A percentile compares a stretch with the other conserved stretches of the same genome.
These are phyloP conservation scores for Septoria petroselini DNA, from an alignment of 2,329 filamentous ascomycete genomes.

Conservation along the genomic window DNA sequence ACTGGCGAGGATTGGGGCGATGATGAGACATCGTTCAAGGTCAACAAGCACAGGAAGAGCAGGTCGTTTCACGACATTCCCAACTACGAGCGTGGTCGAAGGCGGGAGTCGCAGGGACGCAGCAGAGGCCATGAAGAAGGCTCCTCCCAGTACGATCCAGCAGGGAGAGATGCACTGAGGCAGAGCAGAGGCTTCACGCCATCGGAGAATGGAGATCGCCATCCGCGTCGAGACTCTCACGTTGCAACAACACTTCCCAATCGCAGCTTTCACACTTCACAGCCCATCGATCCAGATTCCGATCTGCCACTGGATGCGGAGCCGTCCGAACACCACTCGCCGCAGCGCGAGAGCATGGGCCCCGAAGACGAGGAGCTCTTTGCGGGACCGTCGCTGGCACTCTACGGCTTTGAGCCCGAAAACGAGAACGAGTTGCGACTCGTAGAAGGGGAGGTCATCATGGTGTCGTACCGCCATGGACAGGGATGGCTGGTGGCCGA, in stretches of 20 bases:
- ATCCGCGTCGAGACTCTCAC: constrained; percentile 50
- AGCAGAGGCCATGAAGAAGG: constrained; percentile 38
- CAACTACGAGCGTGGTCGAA: constrained; percentile 57
- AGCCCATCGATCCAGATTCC: constrained; percentile 24
- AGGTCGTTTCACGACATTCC: constrained; percentile 89
- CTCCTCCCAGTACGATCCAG: constrained; percentile 30
- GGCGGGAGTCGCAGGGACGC: constrained; percentile 51
- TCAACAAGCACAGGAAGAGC: constrained; percentile 37
- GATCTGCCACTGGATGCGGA: constrained; percentile 35
- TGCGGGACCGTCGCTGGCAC: constrained; percentile 90
- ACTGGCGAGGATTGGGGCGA: constrained; percentile 21
- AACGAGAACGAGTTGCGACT: constrained; percentile 95
- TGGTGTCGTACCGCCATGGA: constrained; percentile 92
- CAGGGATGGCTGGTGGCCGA: constrained; percentile 97
- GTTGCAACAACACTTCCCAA: constrained; percentile 42
- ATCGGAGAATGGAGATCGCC: constrained; percentile 32
- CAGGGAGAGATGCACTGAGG: constrained; percentile 33
- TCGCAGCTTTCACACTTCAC: constrained; percentile 29
- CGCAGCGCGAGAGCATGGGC: constrained; percentile 39
- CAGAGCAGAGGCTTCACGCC: constrained; percentile 37
- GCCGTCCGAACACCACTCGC: constrained; percentile 25
- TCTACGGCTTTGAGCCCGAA: constrained; percentile 92
- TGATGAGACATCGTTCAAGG: constrained; percentile 24
- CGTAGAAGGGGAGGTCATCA: constrained; percentile 91
- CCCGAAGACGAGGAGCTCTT: constrained; percentile 87